Percentiles rank a stretch among this genome's conserved stretches.
Conservation (phyloP, 768 basidiomycete genomes). For the Boletellus ananiceps region DNA sequence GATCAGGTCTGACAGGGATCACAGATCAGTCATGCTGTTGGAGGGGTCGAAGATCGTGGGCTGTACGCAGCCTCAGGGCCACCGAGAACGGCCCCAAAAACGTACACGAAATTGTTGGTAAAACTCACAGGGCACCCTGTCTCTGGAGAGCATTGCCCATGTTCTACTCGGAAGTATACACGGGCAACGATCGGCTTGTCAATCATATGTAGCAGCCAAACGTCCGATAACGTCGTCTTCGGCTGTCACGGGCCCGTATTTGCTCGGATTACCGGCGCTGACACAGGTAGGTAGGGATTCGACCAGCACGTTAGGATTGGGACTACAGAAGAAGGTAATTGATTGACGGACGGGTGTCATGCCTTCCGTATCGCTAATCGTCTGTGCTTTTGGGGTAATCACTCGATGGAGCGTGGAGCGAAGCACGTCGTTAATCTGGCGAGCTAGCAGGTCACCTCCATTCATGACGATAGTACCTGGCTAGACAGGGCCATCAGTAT, state of each 20-base stretch:
- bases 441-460: constrained; percentile 72
- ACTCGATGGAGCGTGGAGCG: constrained; percentile 84
- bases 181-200: constrained; percentile 9
- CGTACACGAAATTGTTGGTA: constrained; percentile 10
- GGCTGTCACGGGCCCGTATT: constrained; percentile 68
- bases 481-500: constrained; percentile 31
- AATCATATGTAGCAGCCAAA: constrained; percentile 54
- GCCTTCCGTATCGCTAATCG: constrained; percentile 45
- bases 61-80: constrained; percentile 7
- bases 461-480: constrained; percentile 81
- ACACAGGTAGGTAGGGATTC: constrained; percentile 65
- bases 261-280: constrained; percentile 42
- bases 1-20: no score
- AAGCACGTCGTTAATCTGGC: constrained; percentile 80
- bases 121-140: neutral
- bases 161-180: neutral
- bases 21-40: neutral
- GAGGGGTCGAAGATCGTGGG: neutral
- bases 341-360: constrained; percentile 68
- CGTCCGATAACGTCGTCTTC: constrained; percentile 75
- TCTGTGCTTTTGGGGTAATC: constrained; percentile 59
- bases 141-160: neutral
- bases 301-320: constrained; percentile 64
- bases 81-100: constrained; percentile 1
- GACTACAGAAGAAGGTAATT: constrained; percentile 86